Conservation (phyloP, 2,329 filamentous ascomycete genomes). For the Conoideocrella luteorostrata region DNA sequence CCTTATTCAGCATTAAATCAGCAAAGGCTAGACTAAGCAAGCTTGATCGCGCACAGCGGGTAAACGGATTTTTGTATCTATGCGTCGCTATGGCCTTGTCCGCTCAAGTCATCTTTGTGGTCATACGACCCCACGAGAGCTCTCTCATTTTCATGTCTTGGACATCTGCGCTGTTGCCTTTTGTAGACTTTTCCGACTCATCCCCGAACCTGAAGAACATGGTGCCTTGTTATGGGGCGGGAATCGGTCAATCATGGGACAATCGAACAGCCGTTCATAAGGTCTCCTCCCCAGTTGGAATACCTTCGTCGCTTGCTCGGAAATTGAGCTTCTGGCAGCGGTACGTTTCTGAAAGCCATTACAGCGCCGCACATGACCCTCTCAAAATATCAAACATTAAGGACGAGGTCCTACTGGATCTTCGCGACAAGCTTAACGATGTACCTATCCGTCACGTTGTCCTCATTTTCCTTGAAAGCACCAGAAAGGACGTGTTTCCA, state of each 20-base stretch:
- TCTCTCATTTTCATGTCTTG: slow-evolving; percentile 29
- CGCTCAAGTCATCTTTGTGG: slow-evolving; percentile 14
- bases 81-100: slow-evolving; percentile 12
- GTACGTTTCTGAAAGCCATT: slow-evolving; percentile 18
- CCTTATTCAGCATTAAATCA: slow-evolving; percentile 3
- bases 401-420: slow-evolving; percentile 21
- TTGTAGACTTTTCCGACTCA: slow-evolving; percentile 25
- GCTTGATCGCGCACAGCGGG: neutral
- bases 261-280: slow-evolving; percentile 21
- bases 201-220: slow-evolving; percentile 20
- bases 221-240: slow-evolving; percentile 13
- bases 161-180: slow-evolving; percentile 25
- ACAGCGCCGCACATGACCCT: slow-evolving; percentile 30
- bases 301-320: slow-evolving; percentile 17
- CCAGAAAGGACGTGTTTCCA: slow-evolving; percentile 38
- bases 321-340: slow-evolving; percentile 23
- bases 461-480: slow-evolving; percentile 38
- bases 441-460: slow-evolving; percentile 37
- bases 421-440: slow-evolving; percentile 19
- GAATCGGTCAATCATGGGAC: slow-evolving; percentile 21
- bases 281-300: slow-evolving; percentile 17
- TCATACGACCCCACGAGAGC: slow-evolving; percentile 21
- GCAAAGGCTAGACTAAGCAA: neutral
- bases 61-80: slow-evolving; percentile 10
- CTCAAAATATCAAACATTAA: slow-evolving; percentile 34